Conservation (phyloP, 345 rosid genomes). For the Pistacia atlantica region DNA sequence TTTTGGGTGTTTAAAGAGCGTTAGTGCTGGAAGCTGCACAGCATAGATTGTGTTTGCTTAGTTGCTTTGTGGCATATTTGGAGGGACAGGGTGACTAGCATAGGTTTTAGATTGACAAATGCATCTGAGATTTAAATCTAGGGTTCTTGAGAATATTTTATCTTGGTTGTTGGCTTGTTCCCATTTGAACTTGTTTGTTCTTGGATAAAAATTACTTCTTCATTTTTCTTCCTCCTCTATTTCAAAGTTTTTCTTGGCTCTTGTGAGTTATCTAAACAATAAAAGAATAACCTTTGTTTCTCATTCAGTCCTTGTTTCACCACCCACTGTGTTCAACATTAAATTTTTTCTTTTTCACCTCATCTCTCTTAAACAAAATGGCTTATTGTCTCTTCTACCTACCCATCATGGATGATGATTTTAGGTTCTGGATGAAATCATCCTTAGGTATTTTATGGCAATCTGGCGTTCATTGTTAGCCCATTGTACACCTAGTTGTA, state of each 20-base stretch:
- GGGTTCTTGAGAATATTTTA: neutral
- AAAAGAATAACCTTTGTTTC: neutral
- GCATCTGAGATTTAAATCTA: neutral
- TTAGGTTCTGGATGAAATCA: neutral
- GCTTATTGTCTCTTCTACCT: neutral
- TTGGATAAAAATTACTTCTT: neutral
- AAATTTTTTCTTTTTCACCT: too few relatives aligned
- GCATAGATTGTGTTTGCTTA: neutral
- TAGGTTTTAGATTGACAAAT: neutral
- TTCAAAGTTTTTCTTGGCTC: too few relatives aligned
- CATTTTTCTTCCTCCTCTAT: neutral
- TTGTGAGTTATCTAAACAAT: neutral
- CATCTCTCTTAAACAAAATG: neutral
- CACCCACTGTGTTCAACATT: neutral
- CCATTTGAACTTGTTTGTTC: neutral
- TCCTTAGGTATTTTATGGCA: neutral
- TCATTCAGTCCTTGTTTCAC: neutral
- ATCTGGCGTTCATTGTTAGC: neutral
- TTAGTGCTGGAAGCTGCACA: neutral
- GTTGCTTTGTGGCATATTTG: neutral
- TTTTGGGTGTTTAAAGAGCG: slow-evolving; percentile 7
- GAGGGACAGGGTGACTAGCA: too few relatives aligned
- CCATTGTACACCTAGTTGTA: neutral
- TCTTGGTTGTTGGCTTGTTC: neutral
- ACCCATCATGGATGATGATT: neutral